phyloP scores from a whole-genome alignment of 345 rosid genomes.

The Iberis pinnata region DNA sequence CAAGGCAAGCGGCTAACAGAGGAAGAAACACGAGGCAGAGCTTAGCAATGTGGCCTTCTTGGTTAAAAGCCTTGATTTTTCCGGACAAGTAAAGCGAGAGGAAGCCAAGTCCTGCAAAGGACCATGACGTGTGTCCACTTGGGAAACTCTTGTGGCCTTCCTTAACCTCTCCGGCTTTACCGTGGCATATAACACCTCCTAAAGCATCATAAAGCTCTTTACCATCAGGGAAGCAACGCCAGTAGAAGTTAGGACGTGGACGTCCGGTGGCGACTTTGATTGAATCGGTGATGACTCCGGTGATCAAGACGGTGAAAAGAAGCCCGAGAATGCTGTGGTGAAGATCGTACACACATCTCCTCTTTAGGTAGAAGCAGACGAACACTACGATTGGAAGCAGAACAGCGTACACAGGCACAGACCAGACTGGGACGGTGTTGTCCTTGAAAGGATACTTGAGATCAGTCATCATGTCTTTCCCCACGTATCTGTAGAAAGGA shows the following conservation, averaged over 20 bases:
- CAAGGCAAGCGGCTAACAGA: slow-evolving; percentile 59
- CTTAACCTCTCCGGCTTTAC: slow-evolving; percentile 41
- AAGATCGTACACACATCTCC: slow-evolving; percentile 67
- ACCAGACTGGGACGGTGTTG: slow-evolving; percentile 65
- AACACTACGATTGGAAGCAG: slow-evolving; percentile 54
- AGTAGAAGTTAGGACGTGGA: slow-evolving; percentile 89
- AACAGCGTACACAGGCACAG: slow-evolving; percentile 59
- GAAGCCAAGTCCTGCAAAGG: slow-evolving; percentile 75
- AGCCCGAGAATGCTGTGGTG: slow-evolving; percentile 74
- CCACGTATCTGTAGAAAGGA: slow-evolving; percentile 78
- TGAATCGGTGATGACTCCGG: slow-evolving; percentile 70
- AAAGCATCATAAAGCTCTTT: slow-evolving; percentile 43
- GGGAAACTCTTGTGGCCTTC: slow-evolving; percentile 94
- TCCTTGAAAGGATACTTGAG: slow-evolving; percentile 67
- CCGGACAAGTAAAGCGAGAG: slow-evolving; percentile 70
- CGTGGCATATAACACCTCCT: slow-evolving; percentile 76
- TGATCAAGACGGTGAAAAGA: slow-evolving; percentile 56
- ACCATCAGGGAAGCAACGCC: slow-evolving; percentile 97
- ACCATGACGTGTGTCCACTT: slow-evolving; percentile 84
- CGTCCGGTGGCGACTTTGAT: slow-evolving; percentile 69
- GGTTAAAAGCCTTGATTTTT: slow-evolving; percentile 59
- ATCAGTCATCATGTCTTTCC: slow-evolving; percentile 68
- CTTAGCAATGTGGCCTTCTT: slow-evolving; percentile 69
- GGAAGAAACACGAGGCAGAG: slow-evolving; percentile 62
- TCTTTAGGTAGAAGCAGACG: slow-evolving; percentile 40